A percentile compares a stretch with the other conserved stretches of the same genome.
Conservation (phyloP, 164 flowering plant species). For the Paratinospora sagittata region DNA sequence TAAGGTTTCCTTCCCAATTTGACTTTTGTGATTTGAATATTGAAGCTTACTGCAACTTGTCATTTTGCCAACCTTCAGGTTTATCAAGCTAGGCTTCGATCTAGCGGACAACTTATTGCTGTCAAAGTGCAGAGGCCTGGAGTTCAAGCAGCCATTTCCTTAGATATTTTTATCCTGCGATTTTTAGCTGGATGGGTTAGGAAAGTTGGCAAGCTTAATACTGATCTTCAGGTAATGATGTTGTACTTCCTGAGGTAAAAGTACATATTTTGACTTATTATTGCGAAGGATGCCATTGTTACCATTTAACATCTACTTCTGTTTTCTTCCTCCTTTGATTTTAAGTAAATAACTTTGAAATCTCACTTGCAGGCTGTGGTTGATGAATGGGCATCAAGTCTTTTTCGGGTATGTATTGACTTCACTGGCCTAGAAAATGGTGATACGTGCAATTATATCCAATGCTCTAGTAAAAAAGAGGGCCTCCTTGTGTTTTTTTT, state of each 20-base stretch:
- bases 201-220: conserved; percentile 65
- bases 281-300: not conserved
- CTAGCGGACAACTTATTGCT: conserved; percentile 71
- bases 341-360: conserved; percentile 7
- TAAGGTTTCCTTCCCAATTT: not conserved
- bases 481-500: not conserved
- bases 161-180: conserved; percentile 81
- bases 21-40: not conserved
- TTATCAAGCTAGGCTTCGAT: conserved; percentile 79
- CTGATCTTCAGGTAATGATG: conserved; percentile 81
- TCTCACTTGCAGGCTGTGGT: conserved; percentile 68
- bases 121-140: conserved; percentile 98
- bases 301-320: not conserved
- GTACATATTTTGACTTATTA: not conserved
- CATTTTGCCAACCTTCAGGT: conserved; percentile 39
- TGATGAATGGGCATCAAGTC: conserved; percentile 99
- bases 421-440: conserved; percentile 9
- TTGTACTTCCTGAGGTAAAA: conserved; percentile 1
- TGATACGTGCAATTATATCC: not conserved
- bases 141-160: conserved; percentile 86
- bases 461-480: not conserved
- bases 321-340: conserved; percentile 6
- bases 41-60: not conserved
- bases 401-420: conserved; percentile 68
- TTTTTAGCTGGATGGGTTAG: conserved; percentile 58